A percentile compares a stretch with the other conserved stretches of the same genome.
These are phyloP conservation scores for Setaria italica DNA, from an alignment of 202 grass and related monocot genomes.

Conservation along the genomic window DNA sequence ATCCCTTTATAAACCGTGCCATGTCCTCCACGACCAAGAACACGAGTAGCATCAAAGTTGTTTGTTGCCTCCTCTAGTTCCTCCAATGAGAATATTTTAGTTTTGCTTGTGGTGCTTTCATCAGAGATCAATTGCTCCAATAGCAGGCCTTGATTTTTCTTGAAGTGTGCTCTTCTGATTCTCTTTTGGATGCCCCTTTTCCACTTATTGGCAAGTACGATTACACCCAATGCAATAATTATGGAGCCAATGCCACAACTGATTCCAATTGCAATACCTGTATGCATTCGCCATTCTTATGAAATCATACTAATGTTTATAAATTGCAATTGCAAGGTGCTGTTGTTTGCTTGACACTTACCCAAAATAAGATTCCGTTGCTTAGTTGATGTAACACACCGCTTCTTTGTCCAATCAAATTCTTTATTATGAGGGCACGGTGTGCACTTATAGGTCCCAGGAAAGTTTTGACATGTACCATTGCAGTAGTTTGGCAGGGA, in stretches of 20 bases:
- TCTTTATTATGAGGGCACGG: not conserved
- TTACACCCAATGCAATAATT: no score
- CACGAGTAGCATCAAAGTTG: conserved; percentile 33
- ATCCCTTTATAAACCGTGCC: no score
- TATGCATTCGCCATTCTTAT: no score
- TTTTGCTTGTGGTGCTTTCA: not conserved
- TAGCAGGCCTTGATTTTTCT: no score
- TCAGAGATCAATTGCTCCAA: conserved; percentile 43
- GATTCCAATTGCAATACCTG: no score
- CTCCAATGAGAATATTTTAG: conserved; percentile 37
- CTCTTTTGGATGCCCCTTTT: no score
- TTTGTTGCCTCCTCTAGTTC: conserved; percentile 36
- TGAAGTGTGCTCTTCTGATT: no score
- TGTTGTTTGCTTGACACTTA: not conserved
- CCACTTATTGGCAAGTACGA: no score
- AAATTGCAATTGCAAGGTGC: not conserved
- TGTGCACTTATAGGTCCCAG: not conserved
- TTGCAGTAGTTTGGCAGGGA: not conserved
- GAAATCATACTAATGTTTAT: no score
- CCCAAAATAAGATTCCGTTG: not conserved
- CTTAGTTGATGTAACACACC: not conserved
- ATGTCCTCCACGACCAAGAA: no score
- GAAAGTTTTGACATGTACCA: not conserved
- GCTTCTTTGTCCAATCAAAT: not conserved
- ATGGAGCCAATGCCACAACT: no score